Evolutionary conservation across 352 stramenopile species (phyloP).

Genomic region (Phytophthora crassamura): DNA sequence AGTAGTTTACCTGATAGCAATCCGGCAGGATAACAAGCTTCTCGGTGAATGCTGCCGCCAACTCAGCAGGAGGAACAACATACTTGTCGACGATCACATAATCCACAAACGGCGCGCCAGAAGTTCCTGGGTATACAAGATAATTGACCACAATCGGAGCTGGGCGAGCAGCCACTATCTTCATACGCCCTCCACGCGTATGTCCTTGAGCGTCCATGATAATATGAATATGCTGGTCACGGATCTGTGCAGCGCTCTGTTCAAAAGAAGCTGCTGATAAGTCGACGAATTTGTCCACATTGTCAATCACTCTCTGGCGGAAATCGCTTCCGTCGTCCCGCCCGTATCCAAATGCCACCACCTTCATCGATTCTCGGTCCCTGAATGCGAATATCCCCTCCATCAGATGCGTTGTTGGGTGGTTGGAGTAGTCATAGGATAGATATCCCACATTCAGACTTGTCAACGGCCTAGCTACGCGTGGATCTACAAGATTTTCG

Average conservation of each 20-base stretch:
- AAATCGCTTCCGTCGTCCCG: conserved; percentile 63
- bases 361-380: conserved; percentile 29
- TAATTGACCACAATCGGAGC: conserved; percentile 84
- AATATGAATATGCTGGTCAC: conserved; percentile 54
- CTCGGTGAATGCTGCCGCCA: conserved; percentile 61
- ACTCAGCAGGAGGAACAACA: conserved; percentile 52
- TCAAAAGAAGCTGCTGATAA: conserved; percentile 47
- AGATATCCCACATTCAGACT: conserved; percentile 76
- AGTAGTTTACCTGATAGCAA: conserved; percentile 89
- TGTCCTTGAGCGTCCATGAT: conserved; percentile 86
- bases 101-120: conserved; percentile 76
- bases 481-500: background rate
- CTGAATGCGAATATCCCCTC: conserved; percentile 71
- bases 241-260: conserved; percentile 48
- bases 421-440: conserved; percentile 83
- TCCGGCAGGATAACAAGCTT: conserved; percentile 76
- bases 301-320: conserved; percentile 38
- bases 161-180: conserved; percentile 58
- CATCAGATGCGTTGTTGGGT: conserved; percentile 82
- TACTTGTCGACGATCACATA: conserved; percentile 74
- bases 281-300: conserved; percentile 65
- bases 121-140: conserved; percentile 84
- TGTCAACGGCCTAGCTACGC: conserved; percentile 1
- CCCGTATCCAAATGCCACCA: conserved; percentile 68
- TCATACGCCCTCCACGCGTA: conserved; percentile 57